A percentile compares a stretch with the other conserved stretches of the same genome.
Evolutionary conservation across 192 early-diverging fungal species (phyloP).

Genomic region (Backusella parvicylindrica): DNA sequence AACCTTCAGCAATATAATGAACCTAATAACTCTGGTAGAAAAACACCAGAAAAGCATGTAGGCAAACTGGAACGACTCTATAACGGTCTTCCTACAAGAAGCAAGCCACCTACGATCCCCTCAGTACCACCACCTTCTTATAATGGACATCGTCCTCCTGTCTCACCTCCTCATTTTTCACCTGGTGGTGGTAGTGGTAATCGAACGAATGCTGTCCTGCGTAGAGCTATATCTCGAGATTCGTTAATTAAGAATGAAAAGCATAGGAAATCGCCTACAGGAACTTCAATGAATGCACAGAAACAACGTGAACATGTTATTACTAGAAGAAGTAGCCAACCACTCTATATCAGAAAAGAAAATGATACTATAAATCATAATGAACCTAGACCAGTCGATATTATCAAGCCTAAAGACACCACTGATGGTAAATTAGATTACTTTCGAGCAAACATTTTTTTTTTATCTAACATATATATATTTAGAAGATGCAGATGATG

Average conservation of each 20-base stretch:
- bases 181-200: neutral
- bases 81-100: constrained; percentile 23
- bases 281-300: neutral
- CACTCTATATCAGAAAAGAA: constrained; percentile 1
- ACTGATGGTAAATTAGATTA: neutral
- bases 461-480: neutral
- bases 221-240: constrained; percentile 15
- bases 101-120: neutral
- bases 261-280: neutral
- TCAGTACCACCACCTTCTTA: neutral
- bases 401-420: neutral
- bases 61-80: constrained; percentile 22
- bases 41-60: neutral
- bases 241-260: constrained; percentile 5
- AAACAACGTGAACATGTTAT: neutral
- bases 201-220: neutral
- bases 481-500: neutral
- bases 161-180: neutral
- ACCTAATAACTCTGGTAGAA: neutral
- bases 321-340: neutral
- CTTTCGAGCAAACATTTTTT: neutral
- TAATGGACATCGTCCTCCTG: neutral
- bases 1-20: neutral
- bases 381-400: neutral
- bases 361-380: neutral